These are phyloP conservation scores for Dentipellis sp. DNA, from an alignment of 768 basidiomycete species.

Conservation along the genomic window DNA sequence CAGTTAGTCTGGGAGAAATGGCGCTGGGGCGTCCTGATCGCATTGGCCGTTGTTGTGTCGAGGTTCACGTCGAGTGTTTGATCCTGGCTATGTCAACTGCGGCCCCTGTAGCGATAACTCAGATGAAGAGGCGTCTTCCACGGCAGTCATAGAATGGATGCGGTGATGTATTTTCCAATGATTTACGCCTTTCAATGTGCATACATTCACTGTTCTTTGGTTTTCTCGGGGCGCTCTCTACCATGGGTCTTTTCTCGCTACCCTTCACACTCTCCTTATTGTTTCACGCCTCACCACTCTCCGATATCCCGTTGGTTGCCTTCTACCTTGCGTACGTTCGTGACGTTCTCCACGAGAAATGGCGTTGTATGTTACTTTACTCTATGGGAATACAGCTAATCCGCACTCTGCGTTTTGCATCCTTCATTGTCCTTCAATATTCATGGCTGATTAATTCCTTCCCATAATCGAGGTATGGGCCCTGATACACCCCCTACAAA, in stretches of 20 bases:
- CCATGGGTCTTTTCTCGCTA: neutral
- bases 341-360: neutral
- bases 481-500: constrained; percentile 29
- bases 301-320: neutral
- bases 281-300: constrained; percentile 1
- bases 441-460: neutral
- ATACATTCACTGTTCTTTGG: constrained; percentile 6
- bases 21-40: constrained; percentile 75
- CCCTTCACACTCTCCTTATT: constrained; percentile 3
- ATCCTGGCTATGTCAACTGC: neutral
- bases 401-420: neutral
- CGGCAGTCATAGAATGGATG: neutral
- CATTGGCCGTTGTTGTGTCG: constrained; percentile 69
- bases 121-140: neutral
- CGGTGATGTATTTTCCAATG: constrained; percentile 4
- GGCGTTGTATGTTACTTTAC: neutral
- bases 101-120: neutral
- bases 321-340: neutral
- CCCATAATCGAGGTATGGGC: constrained; percentile 47
- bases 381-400: neutral
- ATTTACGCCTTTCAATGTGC: constrained; percentile 11
- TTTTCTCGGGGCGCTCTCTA: constrained; percentile 1
- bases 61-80: constrained; percentile 47
- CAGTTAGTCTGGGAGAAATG: constrained; percentile 75
- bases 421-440: neutral